phyloP scores from a whole-genome alignment of 495 filamentous ascomycete genomes.

The Aspergillus bertholletiae region DNA sequence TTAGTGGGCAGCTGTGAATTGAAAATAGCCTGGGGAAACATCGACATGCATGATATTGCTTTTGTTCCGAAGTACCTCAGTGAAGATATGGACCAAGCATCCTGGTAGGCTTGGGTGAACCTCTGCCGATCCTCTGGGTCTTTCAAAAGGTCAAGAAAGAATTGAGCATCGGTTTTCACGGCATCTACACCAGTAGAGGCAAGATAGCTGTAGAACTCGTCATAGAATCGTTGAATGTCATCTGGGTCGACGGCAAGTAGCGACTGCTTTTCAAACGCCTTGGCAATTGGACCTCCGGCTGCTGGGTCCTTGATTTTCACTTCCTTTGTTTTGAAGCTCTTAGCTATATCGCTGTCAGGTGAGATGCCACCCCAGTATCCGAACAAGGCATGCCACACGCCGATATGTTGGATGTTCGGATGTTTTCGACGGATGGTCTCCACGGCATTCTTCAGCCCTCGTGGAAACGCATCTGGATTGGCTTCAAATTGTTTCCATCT shows the following conservation, averaged over 20 bases:
- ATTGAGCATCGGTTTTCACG: conserved; percentile 91
- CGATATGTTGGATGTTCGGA: conserved; percentile 75
- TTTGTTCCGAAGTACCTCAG: conserved; percentile 72
- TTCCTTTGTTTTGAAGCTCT: conserved; percentile 72
- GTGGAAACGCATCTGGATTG: conserved; percentile 73
- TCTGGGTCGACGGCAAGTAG: conserved; percentile 65
- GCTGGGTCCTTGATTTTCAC: conserved; percentile 55
- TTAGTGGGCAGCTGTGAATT: conserved; percentile 73
- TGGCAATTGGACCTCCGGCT: conserved; percentile 55
- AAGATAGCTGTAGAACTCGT: conserved; percentile 89
- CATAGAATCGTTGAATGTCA: conserved; percentile 72
- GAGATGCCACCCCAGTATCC: conserved; percentile 95
- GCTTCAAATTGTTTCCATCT: conserved; percentile 77
- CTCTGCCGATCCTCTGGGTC: conserved; percentile 62
- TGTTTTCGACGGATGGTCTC: conserved; percentile 63
- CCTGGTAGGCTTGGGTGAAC: conserved; percentile 72
- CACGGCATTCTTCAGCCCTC: conserved; percentile 68
- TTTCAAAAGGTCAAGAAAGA: conserved; percentile 72
- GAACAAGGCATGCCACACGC: conserved; percentile 93
- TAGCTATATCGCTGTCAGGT: conserved; percentile 64
- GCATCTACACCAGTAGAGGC: conserved; percentile 64
- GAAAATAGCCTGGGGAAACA: conserved; percentile 79
- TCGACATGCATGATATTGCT: conserved; percentile 90
- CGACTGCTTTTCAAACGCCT: conserved; percentile 14
- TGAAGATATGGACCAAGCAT: conserved; percentile 78